Base-by-base conservation (phyloP, 352 stramenopile species). In the Phytophthora hybrid region DNA sequence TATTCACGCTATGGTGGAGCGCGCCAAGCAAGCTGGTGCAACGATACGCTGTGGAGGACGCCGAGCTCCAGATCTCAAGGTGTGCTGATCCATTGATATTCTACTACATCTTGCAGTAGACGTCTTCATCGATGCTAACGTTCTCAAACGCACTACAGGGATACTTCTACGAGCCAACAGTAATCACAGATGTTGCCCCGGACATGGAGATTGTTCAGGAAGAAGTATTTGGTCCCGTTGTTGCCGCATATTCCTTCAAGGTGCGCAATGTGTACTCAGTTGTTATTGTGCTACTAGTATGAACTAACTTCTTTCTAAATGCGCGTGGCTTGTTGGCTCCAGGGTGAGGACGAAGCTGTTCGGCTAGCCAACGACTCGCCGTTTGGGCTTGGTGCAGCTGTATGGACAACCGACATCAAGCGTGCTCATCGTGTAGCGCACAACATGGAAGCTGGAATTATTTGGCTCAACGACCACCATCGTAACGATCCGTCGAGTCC, bases 101-200 rank as follows among this genome's bases (percentile, higher is more conserved):
- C 68, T 5, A 31, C 39, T 59, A 47, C n/a, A n/a, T n/a, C n/a
- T n/a, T n/a, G 39, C 37, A 18, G 21, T 59, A 41, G 16, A 11
- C 39, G 7, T 46, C 13, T 7, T 46, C n/a, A 46, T 13, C 13
- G 5, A 46, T 46, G 39, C 39, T 23, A 53, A 69, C 54, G 46
- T 6, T 61, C 18, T 19, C n/a, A 60, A 32, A 26, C 32, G 37
- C 68, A 14, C 4, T 65, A 52, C 18, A 84, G 76, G 83, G 90
- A 51, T 93, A 97, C 58, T 99, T 97, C 73, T 99, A 97, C 81
- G 71, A 90, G 63, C 95, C 97, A 4, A 99, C 95, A 1, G 86
- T 99, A 58, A 77, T 99, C 23, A 93, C 78, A 21, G 75, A 92
- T 62, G 76, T 90, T 52, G 80, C 70, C 11, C 64, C 73, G 37